Base-by-base conservation (phyloP, 73 alveolate genomes). In the Uronychia setigera region DNA sequence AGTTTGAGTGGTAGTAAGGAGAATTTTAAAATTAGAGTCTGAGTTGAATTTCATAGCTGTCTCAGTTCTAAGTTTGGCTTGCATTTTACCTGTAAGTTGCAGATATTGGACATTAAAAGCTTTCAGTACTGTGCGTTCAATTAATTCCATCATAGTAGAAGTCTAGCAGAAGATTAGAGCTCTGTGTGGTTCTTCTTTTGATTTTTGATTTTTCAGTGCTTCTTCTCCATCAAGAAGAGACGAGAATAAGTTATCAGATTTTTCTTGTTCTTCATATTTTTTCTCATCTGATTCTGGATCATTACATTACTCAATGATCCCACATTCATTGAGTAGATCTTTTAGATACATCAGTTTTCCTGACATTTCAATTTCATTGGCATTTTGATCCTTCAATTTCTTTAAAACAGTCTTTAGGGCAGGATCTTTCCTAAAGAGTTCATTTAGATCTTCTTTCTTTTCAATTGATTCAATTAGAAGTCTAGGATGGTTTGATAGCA, bases 401-500 rank as follows among this genome's bases (percentile, higher is more conserved):
- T 14, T 1, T 5, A 67, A 28, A 67, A 26, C 5, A 26, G 79
- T 25, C 79, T 30, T 26, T 27, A 35, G 79, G 32, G 58, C 88
- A 31, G 33, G 14, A 13, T 1, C 11, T 1, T 30, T 32, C 59
- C 30, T 59, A 31, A 35, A 58, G 13, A 59, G 34, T 31, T 81
- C 88, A 31, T 28, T 25, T 0, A 60, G 30, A 11, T 46, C 67
- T 59, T 31, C 29, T 60, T 74, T 82, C 0, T 75, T 58, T 77
- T 29, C n/a, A 31, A 82, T 74, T 32, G 60, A 78, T 0, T 82
- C 80, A 1, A 82, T 35, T 25, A 82, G 31, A 31, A 96, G 82
- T 81, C 86, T 93, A 0, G 99, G 99, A 85, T 97, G 99, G 90
- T 97, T 97, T 84, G 98, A 96, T 26, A 97, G 93, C 92, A 94